Base-by-base conservation (phyloP, 352 stramenopile genomes). In the Peronospora belbahrii region DNA sequence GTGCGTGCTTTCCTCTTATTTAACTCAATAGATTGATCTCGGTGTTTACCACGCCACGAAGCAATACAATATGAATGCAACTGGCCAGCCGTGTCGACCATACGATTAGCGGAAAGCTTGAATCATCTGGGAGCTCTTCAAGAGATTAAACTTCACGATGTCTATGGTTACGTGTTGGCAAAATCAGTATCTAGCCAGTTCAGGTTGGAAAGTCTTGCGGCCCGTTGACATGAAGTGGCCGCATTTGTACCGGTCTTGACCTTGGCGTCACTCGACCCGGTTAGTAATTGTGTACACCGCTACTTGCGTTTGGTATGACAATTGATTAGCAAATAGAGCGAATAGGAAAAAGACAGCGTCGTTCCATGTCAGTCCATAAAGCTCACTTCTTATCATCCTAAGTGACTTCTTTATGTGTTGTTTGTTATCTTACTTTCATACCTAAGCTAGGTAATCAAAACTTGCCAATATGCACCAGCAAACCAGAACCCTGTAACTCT, bases 321-420 rank as follows among this genome's bases (percentile, higher is more conserved):
- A 27, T 7, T 4, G 6, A 9, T 27, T 7, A 7, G 9, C 23
- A 6, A 27, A 27, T 27, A 27, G 23, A 2, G 23, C 23, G 23
- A 27, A 27, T 27, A 27, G 23, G 4, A 4, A 6, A 28, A 14
- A 41, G 14, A 42, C 15, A 33, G 30, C 32, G 32, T 34, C 52
- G 28, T 49, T 60, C 44, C 44, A 60, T n/a, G 27, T 55, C 52
- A 34, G n/a, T n/a, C n/a, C n/a, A n/a, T n/a, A n/a, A n/a, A n/a
- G n/a, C n/a, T n/a, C n/a, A n/a, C n/a, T n/a, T n/a, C n/a, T n/a
- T n/a, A n/a, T n/a, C n/a, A n/a, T n/a, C n/a, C n/a, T n/a, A n/a
- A n/a, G n/a, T n/a, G n/a, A n/a, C n/a, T n/a, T n/a, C n/a, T n/a
- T n/a, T n/a, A n/a, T n/a, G n/a, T n/a, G n/a, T n/a, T 52, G 23